Conservation (phyloP, 768 basidiomycete species). For the Podaxis sp. region DNA sequence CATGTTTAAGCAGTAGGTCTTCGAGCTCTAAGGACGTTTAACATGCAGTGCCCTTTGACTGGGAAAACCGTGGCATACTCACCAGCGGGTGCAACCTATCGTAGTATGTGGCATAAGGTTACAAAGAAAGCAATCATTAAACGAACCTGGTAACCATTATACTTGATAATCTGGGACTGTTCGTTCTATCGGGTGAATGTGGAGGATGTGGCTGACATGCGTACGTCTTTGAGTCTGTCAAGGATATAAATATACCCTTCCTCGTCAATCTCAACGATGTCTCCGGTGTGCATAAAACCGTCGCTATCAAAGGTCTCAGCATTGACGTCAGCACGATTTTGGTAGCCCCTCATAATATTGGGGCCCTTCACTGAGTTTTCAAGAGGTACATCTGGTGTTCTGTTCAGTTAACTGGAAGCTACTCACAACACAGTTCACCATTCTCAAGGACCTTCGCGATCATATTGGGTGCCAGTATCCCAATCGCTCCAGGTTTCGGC, state of each 20-base stretch:
- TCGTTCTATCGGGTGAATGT: not conserved
- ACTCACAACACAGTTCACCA: slow-evolving; percentile 2
- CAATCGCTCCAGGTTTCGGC: not conserved
- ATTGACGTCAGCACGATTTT: not conserved
- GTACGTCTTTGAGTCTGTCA: slow-evolving; percentile 1
- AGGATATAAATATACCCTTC: slow-evolving; percentile 1
- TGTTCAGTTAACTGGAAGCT: not conserved
- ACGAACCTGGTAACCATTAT: slow-evolving; percentile 5
- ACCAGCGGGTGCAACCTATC: not conserved
- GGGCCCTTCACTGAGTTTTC: not conserved
- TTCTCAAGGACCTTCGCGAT: not conserved
- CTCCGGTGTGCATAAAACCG: not conserved
- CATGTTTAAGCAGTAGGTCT: not conserved
- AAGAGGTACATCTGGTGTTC: not conserved
- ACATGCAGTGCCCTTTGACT: not conserved
- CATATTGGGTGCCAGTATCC: not conserved
- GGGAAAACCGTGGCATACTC: not conserved
- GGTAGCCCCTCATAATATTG: not conserved
- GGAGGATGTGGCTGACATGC: not conserved
- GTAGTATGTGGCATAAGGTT: not conserved
- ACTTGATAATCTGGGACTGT: not conserved
- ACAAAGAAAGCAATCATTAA: not conserved
- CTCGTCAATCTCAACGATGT: not conserved
- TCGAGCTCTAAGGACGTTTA: not conserved
- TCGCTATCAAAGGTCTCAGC: slow-evolving; percentile 1